A percentile compares a stretch with the other conserved stretches of the same genome.
Conservation (phyloP, 441 rosid genomes). For the Eutrema salsugineum region DNA sequence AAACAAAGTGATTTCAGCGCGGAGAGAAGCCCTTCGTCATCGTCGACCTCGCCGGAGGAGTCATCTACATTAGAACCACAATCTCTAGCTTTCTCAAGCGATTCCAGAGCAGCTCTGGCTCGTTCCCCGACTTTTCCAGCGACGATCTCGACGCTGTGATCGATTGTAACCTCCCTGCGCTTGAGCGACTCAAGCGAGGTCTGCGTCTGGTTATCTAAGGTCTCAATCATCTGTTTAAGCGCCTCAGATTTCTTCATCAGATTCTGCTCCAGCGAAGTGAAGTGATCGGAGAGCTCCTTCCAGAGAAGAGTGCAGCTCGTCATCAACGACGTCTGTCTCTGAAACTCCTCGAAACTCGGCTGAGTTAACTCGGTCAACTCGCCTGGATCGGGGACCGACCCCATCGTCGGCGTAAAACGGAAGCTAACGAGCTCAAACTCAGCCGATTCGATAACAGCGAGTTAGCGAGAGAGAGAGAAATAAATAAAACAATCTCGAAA, state of each 20-base stretch:
- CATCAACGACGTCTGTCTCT: slow-evolving; percentile 92
- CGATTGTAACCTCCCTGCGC: slow-evolving; percentile 84
- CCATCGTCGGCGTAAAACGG: slow-evolving; percentile 48
- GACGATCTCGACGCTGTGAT: slow-evolving; percentile 78
- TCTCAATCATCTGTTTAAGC: slow-evolving; percentile 61
- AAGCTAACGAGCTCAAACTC: neutral
- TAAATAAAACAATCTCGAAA: neutral
- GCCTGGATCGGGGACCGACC: slow-evolving; percentile 97
- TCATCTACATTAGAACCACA: slow-evolving; percentile 29
- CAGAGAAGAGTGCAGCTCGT: slow-evolving; percentile 95
- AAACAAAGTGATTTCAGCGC: slow-evolving; percentile 52
- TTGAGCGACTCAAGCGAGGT: slow-evolving; percentile 67
- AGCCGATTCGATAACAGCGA: neutral
- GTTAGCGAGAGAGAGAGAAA: neutral
- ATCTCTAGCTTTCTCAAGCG: slow-evolving; percentile 36
- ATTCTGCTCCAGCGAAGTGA: slow-evolving; percentile 75
- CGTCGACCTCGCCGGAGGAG: slow-evolving; percentile 77
- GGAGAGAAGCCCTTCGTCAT: slow-evolving; percentile 61
- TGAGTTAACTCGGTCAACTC: slow-evolving; percentile 70
- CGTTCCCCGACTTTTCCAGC: slow-evolving; percentile 57
- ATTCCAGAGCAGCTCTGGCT: slow-evolving; percentile 45
- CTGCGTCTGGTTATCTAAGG: slow-evolving; percentile 70
- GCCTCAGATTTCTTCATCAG: slow-evolving; percentile 78
- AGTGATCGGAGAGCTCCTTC: slow-evolving; percentile 98
- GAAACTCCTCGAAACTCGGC: slow-evolving; percentile 93